Conservation (phyloP, 176 grass and related monocot genomes). For the Eragrostis nindensis region DNA sequence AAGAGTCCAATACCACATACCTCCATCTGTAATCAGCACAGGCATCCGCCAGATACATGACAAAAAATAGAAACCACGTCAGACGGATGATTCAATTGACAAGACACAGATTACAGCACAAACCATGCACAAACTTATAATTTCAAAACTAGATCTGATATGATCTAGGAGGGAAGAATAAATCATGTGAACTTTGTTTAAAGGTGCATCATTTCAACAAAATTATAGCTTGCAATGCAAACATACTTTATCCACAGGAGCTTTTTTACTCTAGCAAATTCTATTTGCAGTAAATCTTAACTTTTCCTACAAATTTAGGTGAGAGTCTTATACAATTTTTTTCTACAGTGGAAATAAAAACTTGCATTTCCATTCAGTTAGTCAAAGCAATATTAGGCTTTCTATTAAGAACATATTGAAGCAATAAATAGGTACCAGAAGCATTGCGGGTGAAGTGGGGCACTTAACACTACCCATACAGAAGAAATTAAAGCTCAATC, state of each 20-base stretch:
- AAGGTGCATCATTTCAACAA: background rate
- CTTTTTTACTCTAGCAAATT: background rate
- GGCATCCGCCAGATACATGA: slow-evolving; percentile 20
- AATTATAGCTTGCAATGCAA: slow-evolving; percentile 16
- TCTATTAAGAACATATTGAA: background rate
- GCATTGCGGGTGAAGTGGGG: background rate
- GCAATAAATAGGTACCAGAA: slow-evolving; percentile 7
- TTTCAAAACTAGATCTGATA: background rate
- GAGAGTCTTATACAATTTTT: background rate
- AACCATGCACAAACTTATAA: background rate
- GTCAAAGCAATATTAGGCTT: background rate
- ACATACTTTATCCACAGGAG: background rate
- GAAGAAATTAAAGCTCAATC: background rate
- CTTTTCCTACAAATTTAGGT: background rate
- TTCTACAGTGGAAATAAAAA: too few relatives aligned
- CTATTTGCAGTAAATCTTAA: background rate
- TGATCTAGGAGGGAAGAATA: background rate
- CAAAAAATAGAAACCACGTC: slow-evolving; percentile 22
- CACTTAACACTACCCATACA: background rate
- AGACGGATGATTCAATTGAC: slow-evolving; percentile 3
- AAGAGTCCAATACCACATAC: slow-evolving; percentile 43
- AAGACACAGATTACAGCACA: background rate
- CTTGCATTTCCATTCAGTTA: background rate
- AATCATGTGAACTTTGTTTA: background rate
- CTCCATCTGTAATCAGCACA: slow-evolving; percentile 58